Evolutionary conservation across 768 basidiomycete species (phyloP).

Genomic region (Mrakia blollopis): DNA sequence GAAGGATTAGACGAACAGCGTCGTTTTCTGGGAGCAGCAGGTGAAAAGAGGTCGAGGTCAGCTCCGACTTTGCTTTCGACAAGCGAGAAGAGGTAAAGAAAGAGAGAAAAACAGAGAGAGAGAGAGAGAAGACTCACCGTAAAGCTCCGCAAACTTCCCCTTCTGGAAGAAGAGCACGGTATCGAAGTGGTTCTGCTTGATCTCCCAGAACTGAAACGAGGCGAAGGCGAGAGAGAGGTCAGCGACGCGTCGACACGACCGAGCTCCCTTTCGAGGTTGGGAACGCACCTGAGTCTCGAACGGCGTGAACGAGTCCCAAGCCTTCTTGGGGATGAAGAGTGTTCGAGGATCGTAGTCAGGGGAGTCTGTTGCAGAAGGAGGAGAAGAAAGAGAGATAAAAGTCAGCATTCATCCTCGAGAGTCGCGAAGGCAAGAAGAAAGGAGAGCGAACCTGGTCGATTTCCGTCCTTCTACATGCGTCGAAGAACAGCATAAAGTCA

Average conservation of each 20-base stretch:
- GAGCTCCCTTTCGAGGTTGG: background rate
- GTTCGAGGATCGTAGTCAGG: constrained; percentile 88
- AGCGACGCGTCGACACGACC: constrained; percentile 25
- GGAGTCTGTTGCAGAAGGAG: constrained; percentile 40
- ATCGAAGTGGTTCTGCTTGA: constrained; percentile 96
- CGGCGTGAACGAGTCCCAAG: constrained; percentile 81
- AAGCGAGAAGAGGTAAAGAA: no score
- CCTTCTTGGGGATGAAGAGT: constrained; percentile 65
- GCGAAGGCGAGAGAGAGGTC: background rate
- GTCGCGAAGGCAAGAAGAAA: background rate
- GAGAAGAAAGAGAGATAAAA: background rate
- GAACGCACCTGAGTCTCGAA: constrained; percentile 77
- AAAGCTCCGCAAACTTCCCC: constrained; percentile 58
- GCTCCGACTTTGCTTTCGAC: background rate
- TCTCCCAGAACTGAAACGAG: constrained; percentile 53
- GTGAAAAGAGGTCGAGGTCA: background rate
- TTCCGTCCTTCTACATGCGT: constrained; percentile 69
- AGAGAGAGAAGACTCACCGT: constrained; percentile 53
- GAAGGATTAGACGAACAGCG: background rate
- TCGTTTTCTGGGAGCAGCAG: background rate
- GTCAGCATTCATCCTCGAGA: background rate
- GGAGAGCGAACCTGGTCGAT: constrained; percentile 55
- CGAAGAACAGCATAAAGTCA: constrained; percentile 55
- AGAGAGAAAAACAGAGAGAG: no score
- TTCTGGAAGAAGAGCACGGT: constrained; percentile 62